These are phyloP conservation scores for Haplosporangium gracile DNA, from an alignment of 192 early-diverging fungal species.

Conservation along the genomic window DNA sequence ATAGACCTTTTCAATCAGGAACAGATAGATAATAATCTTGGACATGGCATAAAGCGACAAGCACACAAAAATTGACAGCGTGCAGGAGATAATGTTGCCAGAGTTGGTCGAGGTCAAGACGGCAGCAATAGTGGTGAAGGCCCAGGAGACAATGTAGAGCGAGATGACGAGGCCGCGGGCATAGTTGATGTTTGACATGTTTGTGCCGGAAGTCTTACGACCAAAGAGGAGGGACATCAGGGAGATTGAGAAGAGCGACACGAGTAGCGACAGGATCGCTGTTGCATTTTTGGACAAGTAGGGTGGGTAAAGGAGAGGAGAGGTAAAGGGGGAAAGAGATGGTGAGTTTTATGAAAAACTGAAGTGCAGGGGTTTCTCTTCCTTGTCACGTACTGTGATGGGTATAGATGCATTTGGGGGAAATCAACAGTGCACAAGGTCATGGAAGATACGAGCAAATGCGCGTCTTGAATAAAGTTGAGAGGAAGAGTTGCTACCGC, in stretches of 20 bases:
- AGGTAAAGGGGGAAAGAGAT: background rate
- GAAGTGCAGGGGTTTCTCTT: background rate
- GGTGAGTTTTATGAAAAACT: background rate
- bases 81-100: constrained; percentile 59
- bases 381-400: background rate
- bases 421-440: background rate
- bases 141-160: constrained; percentile 57
- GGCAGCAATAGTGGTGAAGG: constrained; percentile 56
- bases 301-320: background rate
- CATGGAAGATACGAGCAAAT: background rate
- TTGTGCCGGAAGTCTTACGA: constrained; percentile 33
- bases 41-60: constrained; percentile 52
- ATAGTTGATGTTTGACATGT: constrained; percentile 46
- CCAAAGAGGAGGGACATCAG: constrained; percentile 41
- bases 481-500: background rate
- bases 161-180: constrained; percentile 52
- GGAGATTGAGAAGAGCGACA: constrained; percentile 37
- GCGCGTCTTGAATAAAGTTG: background rate
- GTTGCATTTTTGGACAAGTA: background rate
- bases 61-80: constrained; percentile 53
- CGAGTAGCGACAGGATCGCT: constrained; percentile 37
- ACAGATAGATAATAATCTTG: constrained; percentile 59
- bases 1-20: constrained; percentile 62
- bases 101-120: constrained; percentile 59
- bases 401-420: background rate